A percentile compares a stretch with the other conserved stretches of the same genome.
These are phyloP conservation scores for Saksenaea oblongispora DNA, from an alignment of 371 early-diverging fungal species.

Conservation along the genomic window DNA sequence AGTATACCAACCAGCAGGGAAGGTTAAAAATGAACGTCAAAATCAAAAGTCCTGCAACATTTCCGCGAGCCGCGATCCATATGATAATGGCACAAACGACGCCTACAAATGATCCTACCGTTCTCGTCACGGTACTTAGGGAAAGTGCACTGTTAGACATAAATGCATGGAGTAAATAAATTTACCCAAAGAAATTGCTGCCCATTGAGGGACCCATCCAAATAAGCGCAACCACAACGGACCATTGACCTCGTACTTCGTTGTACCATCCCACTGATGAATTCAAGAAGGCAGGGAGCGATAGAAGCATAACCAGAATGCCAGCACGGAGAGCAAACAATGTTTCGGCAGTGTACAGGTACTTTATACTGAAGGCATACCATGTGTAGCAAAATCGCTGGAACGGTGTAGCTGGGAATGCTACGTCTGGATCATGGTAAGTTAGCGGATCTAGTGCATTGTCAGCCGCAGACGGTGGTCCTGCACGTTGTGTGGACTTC, in stretches of 20 bases:
- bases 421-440: slow-evolving; percentile 50
- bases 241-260: slow-evolving; percentile 44
- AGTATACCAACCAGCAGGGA: slow-evolving; percentile 45
- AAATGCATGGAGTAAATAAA: neutral
- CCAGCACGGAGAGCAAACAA: slow-evolving; percentile 40
- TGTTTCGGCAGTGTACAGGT: slow-evolving; percentile 38
- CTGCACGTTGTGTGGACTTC: neutral
- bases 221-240: slow-evolving; percentile 44
- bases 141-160: neutral
- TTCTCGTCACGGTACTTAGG: slow-evolving; percentile 39
- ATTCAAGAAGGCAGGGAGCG: slow-evolving; percentile 41
- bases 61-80: slow-evolving; percentile 43
- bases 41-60: slow-evolving; percentile 27
- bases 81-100: slow-evolving; percentile 36
- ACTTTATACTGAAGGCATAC: slow-evolving; percentile 23
- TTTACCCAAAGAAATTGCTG: slow-evolving; percentile 51
- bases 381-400: slow-evolving; percentile 32
- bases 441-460: slow-evolving; percentile 27
- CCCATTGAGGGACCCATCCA: slow-evolving; percentile 56
- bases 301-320: slow-evolving; percentile 30
- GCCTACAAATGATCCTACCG: slow-evolving; percentile 44
- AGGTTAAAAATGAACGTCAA: slow-evolving; percentile 38
- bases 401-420: slow-evolving; percentile 32
- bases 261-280: slow-evolving; percentile 36
- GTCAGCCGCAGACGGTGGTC: neutral